Percentiles rank a stretch among this genome's conserved stretches.
Evolutionary conservation across 441 rosid genomes (phyloP).

Genomic region (Euphorbia celastroides): DNA sequence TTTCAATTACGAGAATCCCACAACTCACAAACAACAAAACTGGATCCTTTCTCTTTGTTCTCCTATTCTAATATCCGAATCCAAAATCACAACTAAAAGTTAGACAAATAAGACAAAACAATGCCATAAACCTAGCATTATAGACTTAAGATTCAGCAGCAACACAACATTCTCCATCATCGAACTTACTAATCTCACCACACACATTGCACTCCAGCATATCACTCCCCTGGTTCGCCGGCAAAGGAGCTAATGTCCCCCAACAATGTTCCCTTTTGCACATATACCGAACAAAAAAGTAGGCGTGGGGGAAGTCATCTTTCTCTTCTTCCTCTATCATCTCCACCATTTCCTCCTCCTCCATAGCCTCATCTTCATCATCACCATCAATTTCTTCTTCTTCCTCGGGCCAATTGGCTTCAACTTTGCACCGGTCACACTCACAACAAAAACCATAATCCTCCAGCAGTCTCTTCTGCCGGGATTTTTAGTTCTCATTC

Average conservation of each 20-base stretch:
- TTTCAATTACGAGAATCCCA: neutral
- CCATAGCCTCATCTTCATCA: constrained; percentile 22
- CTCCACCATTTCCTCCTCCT: constrained; percentile 39
- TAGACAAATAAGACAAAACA: neutral
- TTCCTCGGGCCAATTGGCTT: constrained; percentile 70
- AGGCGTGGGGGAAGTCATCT: constrained; percentile 68
- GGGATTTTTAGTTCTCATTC: constrained; percentile 41
- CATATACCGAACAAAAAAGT: constrained; percentile 72
- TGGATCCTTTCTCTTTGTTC: neutral
- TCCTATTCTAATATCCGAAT: neutral
- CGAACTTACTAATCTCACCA: constrained; percentile 44
- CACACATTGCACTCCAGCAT: constrained; percentile 82
- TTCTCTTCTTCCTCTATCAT: constrained; percentile 30
- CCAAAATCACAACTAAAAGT: neutral
- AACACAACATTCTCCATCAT: constrained; percentile 20
- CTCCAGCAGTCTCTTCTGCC: constrained; percentile 57
- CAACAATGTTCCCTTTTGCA: constrained; percentile 57
- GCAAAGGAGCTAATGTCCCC: constrained; percentile 76
- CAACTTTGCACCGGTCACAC: constrained; percentile 85
- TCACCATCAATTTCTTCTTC: constrained; percentile 37
- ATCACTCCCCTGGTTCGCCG: constrained; percentile 26
- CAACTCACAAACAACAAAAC: neutral
- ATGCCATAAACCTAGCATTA: neutral
- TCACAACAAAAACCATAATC: constrained; percentile 75
- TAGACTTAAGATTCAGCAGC: constrained; percentile 18